These are phyloP conservation scores for Funneliformis caledonium DNA, from an alignment of 371 early-diverging fungal species.

Conservation along the genomic window DNA sequence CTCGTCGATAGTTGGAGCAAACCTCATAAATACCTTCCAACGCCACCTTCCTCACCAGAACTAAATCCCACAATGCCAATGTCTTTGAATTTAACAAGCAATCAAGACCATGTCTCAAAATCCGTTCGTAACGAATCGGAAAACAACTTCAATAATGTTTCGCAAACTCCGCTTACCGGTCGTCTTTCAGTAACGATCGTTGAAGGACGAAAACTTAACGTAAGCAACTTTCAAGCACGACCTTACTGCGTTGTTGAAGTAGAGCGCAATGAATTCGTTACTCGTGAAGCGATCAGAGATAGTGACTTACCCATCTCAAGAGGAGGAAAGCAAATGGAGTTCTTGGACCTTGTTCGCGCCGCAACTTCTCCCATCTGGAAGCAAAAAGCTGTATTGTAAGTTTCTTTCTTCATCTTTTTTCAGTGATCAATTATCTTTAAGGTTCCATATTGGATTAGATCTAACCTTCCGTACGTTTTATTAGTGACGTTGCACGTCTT, in stretches of 20 bases:
- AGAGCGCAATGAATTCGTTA: constrained; percentile 34
- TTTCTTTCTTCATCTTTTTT: neutral
- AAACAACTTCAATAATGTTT: constrained; percentile 25
- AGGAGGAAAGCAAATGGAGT: constrained; percentile 27
- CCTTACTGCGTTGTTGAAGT: constrained; percentile 38
- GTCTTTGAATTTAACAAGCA: neutral
- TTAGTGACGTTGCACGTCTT: constrained; percentile 37
- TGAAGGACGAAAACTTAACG: constrained; percentile 33
- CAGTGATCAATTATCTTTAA: neutral
- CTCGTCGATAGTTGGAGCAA: too few species aligned
- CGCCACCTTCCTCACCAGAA: constrained; percentile 7
- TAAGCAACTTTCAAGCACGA: constrained; percentile 24
- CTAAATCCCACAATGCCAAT: constrained; percentile 13
- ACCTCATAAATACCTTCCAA: too few species aligned
- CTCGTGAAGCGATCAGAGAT: constrained; percentile 35
- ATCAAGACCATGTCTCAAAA: neutral
- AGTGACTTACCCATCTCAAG: neutral
- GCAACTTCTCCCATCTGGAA: constrained; percentile 37
- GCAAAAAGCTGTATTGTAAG: constrained; percentile 33
- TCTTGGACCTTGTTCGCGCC: constrained; percentile 36
- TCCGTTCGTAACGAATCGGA: neutral
- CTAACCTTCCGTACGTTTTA: neutral
- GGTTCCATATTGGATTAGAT: neutral
- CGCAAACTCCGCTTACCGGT: constrained; percentile 23
- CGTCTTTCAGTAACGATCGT: constrained; percentile 33